A percentile compares a stretch with the other conserved stretches of the same genome.
Conservation (phyloP, 257 asterid species). For the Craterostigma plantagineum region DNA sequence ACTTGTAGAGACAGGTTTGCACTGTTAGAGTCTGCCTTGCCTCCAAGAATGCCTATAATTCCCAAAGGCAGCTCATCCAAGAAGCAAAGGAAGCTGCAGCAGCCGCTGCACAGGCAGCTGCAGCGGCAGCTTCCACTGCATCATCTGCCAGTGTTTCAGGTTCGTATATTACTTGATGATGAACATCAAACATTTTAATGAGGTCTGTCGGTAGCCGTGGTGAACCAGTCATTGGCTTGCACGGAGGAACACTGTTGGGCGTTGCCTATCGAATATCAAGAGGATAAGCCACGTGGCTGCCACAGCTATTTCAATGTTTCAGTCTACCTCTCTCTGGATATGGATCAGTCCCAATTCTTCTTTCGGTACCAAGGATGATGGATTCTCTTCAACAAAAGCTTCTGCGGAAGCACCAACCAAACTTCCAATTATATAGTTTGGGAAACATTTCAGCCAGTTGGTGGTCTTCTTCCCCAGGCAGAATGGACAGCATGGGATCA, state of each 20-base stretch:
- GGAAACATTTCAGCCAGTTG: slow-evolving; percentile 95
- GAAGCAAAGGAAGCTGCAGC: slow-evolving; percentile 94
- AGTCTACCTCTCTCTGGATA: slow-evolving; percentile 84
- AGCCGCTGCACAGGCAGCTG: slow-evolving; percentile 92
- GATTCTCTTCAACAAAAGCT: slow-evolving; percentile 43
- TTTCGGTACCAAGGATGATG: slow-evolving; percentile 59
- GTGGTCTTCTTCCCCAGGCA: slow-evolving; percentile 96
- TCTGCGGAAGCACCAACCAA: slow-evolving; percentile 64
- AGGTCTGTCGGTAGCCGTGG: slow-evolving; percentile 88
- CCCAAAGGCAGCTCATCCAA: slow-evolving; percentile 87
- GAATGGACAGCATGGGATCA: slow-evolving; percentile 99
- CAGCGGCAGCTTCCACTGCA: slow-evolving; percentile 84
- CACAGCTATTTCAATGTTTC: slow-evolving; percentile 68
- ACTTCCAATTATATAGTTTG: slow-evolving; percentile 90
- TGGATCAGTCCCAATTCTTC: slow-evolving; percentile 46
- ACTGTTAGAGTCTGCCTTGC: slow-evolving; percentile 57
- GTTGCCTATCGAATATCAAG: slow-evolving; percentile 81
- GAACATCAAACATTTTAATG: slow-evolving; percentile 89
- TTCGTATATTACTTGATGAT: slow-evolving; percentile 82
- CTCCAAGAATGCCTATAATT: slow-evolving; percentile 87
- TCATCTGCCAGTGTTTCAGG: slow-evolving; percentile 88
- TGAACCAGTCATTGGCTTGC: slow-evolving; percentile 80
- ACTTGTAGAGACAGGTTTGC: slow-evolving; percentile 76
- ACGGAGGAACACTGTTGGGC: slow-evolving; percentile 92
- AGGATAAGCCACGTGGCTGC: slow-evolving; percentile 69